Conservation (phyloP, 306 rosid species). For the Corylus americana region DNA sequence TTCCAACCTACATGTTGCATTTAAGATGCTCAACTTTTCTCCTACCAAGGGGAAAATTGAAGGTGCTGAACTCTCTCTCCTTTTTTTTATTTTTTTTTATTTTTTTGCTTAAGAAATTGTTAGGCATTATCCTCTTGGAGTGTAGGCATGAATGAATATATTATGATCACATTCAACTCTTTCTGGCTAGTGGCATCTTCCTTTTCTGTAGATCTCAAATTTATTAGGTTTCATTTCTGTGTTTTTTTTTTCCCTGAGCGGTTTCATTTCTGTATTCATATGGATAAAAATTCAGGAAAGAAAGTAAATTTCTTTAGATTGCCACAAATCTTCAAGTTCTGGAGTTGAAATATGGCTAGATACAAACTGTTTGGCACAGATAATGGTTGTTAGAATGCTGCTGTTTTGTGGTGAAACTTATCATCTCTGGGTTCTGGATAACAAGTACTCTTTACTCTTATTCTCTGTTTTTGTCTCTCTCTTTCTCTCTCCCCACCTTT, state of each 20-base stretch:
- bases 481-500: too few relatives aligned
- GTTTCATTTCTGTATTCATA: not conserved
- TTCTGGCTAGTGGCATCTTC: not conserved
- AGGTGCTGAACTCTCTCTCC: not conserved
- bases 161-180: not conserved
- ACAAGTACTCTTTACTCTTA: not conserved
- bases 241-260: too few relatives aligned
- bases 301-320: not conserved
- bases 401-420: not conserved
- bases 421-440: not conserved
- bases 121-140: not conserved
- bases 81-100: not conserved
- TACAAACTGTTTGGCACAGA: not conserved
- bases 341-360: not conserved
- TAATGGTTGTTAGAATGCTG: not conserved
- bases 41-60: not conserved
- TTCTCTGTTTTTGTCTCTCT: not conserved
- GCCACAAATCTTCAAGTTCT: not conserved
- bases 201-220: not conserved
- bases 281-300: not conserved
- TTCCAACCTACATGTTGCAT: not conserved
- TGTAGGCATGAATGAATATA: not conserved
- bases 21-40: slow-evolving; percentile 5
- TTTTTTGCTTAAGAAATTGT: not conserved
- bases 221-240: not conserved